Conservation (phyloP, 1,284 basidiomycete species). For the Apiotrichum akiyoshidainum region DNA sequence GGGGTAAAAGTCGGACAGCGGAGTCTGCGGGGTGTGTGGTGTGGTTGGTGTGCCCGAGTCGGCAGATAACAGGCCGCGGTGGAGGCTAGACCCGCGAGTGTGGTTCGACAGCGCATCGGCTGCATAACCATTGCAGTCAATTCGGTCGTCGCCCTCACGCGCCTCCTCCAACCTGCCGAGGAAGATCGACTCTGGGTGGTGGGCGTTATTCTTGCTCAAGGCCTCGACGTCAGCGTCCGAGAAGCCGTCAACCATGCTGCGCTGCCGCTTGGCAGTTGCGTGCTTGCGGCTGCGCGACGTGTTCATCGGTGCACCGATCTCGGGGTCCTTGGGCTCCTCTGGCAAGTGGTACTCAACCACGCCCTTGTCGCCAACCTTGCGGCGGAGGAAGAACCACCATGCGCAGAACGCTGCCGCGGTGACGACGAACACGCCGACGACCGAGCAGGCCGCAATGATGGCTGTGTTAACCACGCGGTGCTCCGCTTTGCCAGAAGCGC, state of each 20-base stretch:
- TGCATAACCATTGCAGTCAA: background rate
- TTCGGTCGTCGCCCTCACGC: conserved; percentile 23
- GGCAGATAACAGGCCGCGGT: conserved; percentile 6
- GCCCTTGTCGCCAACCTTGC: conserved; percentile 42
- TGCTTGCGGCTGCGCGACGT: conserved; percentile 40
- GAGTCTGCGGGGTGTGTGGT: background rate
- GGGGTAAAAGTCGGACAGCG: background rate
- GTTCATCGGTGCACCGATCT: background rate
- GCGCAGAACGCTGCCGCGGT: conserved; percentile 42
- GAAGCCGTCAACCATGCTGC: conserved; percentile 49
- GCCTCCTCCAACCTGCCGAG: conserved; percentile 34
- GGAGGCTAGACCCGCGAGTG: conserved; percentile 16
- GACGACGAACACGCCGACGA: conserved; percentile 45
- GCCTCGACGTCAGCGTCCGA: conserved; percentile 42
- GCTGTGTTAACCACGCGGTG: conserved; percentile 34
- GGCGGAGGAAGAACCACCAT: conserved; percentile 49
- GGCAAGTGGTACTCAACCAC: conserved; percentile 30
- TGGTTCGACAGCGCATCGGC: conserved; percentile 9
- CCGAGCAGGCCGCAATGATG: conserved; percentile 39
- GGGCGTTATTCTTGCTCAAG: conserved; percentile 25
- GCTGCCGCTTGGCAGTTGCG: conserved; percentile 40
- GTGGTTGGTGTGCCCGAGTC: background rate
- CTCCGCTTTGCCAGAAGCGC: conserved; percentile 14
- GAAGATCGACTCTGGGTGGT: conserved; percentile 34
- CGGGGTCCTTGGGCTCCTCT: background rate